Conservation (phyloP, 2,329 filamentous ascomycete genomes). For the Bertia moriformis region DNA sequence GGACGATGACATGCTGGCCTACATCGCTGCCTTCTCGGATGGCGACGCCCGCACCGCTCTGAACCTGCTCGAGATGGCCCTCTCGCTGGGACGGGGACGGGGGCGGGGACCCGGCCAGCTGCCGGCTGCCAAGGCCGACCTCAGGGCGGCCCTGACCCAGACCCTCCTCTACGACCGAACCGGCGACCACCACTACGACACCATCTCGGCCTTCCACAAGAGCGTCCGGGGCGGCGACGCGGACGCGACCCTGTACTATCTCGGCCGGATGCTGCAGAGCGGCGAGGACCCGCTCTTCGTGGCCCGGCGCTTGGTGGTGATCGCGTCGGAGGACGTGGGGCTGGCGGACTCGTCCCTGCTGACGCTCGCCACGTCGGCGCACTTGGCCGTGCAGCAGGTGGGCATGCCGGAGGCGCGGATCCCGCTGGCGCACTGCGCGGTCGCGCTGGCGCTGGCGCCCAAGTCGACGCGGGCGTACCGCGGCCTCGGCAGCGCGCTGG, state of each 20-base stretch:
- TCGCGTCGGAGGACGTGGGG: constrained; percentile 86
- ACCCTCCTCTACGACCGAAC: constrained; percentile 89
- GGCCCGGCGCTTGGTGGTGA: constrained; percentile 81
- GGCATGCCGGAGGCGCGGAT: constrained; percentile 92
- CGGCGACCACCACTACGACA: constrained; percentile 94
- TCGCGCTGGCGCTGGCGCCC: constrained; percentile 64
- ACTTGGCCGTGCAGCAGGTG: constrained; percentile 79
- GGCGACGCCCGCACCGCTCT: constrained; percentile 86
- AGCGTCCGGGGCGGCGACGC: constrained; percentile 76
- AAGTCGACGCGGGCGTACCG: constrained; percentile 84
- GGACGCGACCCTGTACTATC: constrained; percentile 83
- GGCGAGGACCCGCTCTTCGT: constrained; percentile 90
- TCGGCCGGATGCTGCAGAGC: constrained; percentile 87
- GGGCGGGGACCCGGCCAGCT: no score
- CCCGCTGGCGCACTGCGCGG: constrained; percentile 73
- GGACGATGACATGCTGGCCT: constrained; percentile 62
- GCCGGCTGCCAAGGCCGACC: constrained; percentile 57
- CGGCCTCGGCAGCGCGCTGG: constrained; percentile 65
- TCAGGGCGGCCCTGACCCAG: constrained; percentile 75
- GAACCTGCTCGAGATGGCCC: constrained; percentile 78
- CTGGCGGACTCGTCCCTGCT: constrained; percentile 77
- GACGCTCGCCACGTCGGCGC: constrained; percentile 69
- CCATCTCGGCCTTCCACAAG: constrained; percentile 94
- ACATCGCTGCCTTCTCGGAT: constrained; percentile 75
- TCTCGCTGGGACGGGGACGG: constrained; percentile 52